Evolutionary conservation across 1,284 basidiomycete species (phyloP).

Genomic region (Heimioporus punctisporus): DNA sequence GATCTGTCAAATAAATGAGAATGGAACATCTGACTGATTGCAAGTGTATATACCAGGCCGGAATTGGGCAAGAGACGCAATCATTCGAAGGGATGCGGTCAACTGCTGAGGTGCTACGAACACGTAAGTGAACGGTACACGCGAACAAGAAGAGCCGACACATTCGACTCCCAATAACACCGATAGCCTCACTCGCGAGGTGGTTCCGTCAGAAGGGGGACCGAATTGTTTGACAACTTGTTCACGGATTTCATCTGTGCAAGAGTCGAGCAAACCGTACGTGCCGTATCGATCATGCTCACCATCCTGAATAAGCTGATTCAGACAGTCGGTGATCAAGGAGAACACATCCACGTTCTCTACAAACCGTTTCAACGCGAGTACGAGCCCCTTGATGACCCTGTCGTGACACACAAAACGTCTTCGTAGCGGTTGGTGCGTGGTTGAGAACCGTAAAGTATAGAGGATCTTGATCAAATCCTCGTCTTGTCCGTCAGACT

Average conservation of each 20-base stretch:
- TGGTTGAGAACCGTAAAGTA: slow-evolving; percentile 1
- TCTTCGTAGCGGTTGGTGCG: background rate
- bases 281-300: background rate
- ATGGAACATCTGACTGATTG: too few relatives aligned
- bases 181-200: background rate
- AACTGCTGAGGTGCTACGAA: slow-evolving; percentile 1
- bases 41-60: background rate
- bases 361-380: background rate
- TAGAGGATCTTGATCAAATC: background rate
- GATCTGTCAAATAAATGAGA: background rate
- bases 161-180: slow-evolving; percentile 2
- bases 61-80: background rate
- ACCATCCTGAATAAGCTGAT: slow-evolving; percentile 4
- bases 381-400: background rate
- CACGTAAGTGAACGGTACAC: background rate
- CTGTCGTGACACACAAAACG: background rate
- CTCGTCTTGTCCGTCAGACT: background rate
- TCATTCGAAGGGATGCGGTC: slow-evolving; percentile 4
- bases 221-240: background rate
- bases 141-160: background rate
- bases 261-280: background rate
- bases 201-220: background rate
- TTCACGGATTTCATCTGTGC: background rate
- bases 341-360: background rate
- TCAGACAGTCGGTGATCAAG: slow-evolving; percentile 4